Conservation (phyloP, 345 rosid genomes). For the Dipteronia dyeriana region DNA sequence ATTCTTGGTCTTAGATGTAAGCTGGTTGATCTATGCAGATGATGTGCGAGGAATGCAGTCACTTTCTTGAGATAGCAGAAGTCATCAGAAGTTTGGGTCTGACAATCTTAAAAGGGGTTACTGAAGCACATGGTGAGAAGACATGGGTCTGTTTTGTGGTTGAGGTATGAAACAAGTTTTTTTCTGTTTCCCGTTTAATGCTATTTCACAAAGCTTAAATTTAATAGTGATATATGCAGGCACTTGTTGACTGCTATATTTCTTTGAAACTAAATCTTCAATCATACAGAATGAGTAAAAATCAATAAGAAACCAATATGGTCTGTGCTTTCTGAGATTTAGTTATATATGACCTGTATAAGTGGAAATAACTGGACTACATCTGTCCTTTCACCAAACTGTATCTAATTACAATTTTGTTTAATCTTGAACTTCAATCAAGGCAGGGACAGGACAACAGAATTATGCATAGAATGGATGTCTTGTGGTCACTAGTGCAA, state of each 20-base stretch:
- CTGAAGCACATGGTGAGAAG: slow-evolving; percentile 75
- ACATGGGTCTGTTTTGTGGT: slow-evolving; percentile 88
- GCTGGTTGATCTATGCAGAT: slow-evolving; percentile 56
- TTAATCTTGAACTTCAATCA: slow-evolving; percentile 20
- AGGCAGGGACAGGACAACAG: slow-evolving; percentile 75
- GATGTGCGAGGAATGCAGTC: slow-evolving; percentile 87
- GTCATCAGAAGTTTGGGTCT: slow-evolving; percentile 83
- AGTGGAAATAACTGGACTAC: background rate
- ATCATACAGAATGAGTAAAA: background rate
- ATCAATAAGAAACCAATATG: background rate
- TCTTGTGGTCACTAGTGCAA: slow-evolving; percentile 93
- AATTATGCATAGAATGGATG: slow-evolving; percentile 85
- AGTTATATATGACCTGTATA: background rate
- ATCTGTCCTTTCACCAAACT: background rate
- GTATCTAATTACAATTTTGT: background rate
- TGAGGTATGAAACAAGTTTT: slow-evolving; percentile 56
- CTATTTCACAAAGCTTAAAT: background rate
- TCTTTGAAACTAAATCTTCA: background rate
- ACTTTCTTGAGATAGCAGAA: slow-evolving; percentile 94
- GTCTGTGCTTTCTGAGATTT: background rate
- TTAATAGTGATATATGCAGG: background rate
- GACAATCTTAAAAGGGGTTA: slow-evolving; percentile 80
- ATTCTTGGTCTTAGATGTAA: slow-evolving; percentile 12
- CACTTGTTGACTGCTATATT: too few relatives aligned
- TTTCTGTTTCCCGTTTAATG: background rate